These are phyloP conservation scores for Straminergon stramineum DNA, from an alignment of 225 moss, liverwort and hornwort genomes.

Conservation along the genomic window DNA sequence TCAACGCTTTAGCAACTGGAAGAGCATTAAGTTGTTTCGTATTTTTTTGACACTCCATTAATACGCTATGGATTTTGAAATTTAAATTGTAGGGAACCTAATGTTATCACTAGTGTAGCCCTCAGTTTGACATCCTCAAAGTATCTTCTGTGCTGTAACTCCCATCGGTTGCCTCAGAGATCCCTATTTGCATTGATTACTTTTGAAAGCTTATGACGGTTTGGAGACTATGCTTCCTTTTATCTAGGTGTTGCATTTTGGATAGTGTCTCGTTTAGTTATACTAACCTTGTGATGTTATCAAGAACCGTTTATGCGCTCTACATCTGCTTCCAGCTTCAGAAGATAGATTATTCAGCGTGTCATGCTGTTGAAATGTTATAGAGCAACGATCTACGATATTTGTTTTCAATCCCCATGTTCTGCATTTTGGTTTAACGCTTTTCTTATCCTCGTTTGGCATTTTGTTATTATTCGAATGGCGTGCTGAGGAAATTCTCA, in stretches of 20 bases:
- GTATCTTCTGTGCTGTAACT: neutral
- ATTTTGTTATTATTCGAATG: neutral
- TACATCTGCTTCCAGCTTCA: neutral
- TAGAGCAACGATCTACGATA: neutral
- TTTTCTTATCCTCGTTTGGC: neutral
- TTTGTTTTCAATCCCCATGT: neutral
- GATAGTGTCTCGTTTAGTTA: neutral
- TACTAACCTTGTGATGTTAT: neutral
- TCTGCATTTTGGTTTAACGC: neutral
- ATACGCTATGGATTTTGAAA: neutral
- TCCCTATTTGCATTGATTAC: neutral
- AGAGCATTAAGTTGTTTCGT: neutral
- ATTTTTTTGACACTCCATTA: neutral
- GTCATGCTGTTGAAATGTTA: neutral
- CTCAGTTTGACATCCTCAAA: neutral
- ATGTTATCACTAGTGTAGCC: neutral
- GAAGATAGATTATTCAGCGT: neutral
- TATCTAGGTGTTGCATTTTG: neutral
- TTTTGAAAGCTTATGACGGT: neutral
- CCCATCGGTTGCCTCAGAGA: neutral
- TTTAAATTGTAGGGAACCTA: neutral
- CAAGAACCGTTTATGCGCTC: neutral
- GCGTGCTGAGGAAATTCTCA: constrained; percentile 28
- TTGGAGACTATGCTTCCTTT: neutral
- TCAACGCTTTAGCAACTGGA: neutral